Percentiles rank a stretch among this genome's conserved stretches.
phyloP scores from a whole-genome alignment of 345 rosid species.

The Capsella bursapastoris region DNA sequence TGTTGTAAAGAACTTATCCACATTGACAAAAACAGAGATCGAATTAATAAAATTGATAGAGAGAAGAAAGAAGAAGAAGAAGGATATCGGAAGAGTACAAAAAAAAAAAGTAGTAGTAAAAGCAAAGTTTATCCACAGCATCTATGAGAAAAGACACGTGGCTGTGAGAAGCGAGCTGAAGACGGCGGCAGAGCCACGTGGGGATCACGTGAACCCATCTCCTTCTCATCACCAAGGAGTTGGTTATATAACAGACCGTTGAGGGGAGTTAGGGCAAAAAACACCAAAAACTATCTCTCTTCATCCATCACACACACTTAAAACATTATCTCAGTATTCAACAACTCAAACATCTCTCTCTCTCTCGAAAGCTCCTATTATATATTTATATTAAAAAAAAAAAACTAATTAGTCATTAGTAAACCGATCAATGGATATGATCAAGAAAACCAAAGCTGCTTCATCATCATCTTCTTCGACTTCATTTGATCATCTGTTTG shows the following conservation, averaged over 20 bases:
- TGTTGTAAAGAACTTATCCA: slow-evolving; percentile 43
- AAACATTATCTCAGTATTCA: slow-evolving; percentile 24
- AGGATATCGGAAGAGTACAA: slow-evolving; percentile 29
- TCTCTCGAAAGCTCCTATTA: background rate
- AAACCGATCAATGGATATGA: slow-evolving; percentile 31
- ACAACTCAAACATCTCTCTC: background rate
- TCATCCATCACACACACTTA: background rate
- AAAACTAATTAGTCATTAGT: background rate
- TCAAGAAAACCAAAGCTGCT: slow-evolving; percentile 31
- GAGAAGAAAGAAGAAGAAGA: background rate
- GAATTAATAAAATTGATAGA: background rate
- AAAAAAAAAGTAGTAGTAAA: slow-evolving; percentile 28
- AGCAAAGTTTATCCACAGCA: slow-evolving; percentile 45
- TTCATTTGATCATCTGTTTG: slow-evolving; percentile 43
- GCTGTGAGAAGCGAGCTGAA: slow-evolving; percentile 15
- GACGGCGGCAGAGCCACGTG: slow-evolving; percentile 48
- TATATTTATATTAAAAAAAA: background rate
- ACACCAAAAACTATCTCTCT: slow-evolving; percentile 17
- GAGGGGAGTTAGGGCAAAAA: slow-evolving; percentile 45
- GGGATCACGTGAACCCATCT: slow-evolving; percentile 48
- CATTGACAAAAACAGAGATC: slow-evolving; percentile 31
- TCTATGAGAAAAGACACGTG: slow-evolving; percentile 36
- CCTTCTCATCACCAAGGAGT: slow-evolving; percentile 37
- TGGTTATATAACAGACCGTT: slow-evolving; percentile 50
- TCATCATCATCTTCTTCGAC: slow-evolving; percentile 28